Evolutionary conservation across 2,329 filamentous ascomycete species (phyloP).

Genomic region (Hawksworthiomyces lignivorus): DNA sequence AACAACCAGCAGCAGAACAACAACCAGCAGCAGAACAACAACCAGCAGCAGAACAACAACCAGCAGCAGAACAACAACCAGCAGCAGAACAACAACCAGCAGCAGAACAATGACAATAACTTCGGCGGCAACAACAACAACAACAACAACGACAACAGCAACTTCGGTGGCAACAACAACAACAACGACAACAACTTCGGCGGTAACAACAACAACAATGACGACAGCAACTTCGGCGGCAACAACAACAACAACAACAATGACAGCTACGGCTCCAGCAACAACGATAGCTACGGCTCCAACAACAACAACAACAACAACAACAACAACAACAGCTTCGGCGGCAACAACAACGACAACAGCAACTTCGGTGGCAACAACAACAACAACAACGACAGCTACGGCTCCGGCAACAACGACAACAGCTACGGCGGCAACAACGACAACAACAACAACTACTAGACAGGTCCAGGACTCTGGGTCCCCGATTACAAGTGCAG

Average conservation of each 20-base stretch:
- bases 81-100: background rate
- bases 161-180: background rate
- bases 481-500: too few species aligned
- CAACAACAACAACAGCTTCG: background rate
- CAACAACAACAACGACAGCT: background rate
- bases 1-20: constrained; percentile 1
- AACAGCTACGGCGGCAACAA: constrained; percentile 2
- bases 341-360: constrained; percentile 2
- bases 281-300: background rate
- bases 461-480: too few species aligned
- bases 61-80: background rate
- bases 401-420: background rate
- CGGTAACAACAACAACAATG: background rate
- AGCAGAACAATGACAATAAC: background rate
- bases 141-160: constrained; percentile 3
- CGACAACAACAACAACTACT: constrained; percentile 7
- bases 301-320: constrained; percentile 2
- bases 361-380: background rate
- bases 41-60: background rate
- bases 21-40: background rate
- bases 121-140: background rate
- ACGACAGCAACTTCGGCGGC: background rate
- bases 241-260: background rate
- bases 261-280: too few species aligned
- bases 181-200: background rate